Evolutionary conservation across 2,329 filamentous ascomycete genomes (phyloP), one percentile per base, ranked within the genome.

Genomic region (Bipolaris bicolor): DNA sequence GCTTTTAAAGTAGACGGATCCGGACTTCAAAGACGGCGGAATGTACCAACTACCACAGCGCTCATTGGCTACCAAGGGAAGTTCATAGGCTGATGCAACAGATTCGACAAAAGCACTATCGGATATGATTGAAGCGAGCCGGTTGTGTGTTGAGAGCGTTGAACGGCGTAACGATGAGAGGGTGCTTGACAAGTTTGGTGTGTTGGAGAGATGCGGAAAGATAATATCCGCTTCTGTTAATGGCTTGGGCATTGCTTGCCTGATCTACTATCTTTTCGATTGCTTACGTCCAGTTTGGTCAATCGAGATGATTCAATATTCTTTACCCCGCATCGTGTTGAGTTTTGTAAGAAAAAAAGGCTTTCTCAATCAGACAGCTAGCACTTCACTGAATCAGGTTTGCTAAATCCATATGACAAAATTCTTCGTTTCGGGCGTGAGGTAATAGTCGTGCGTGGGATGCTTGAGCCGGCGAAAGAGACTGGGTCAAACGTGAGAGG

Each of bases 31-130:
- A 7, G 76, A 76, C 0, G 88, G 88, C 2, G 79, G 77, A 24
- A 98, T 90, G 75, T 98, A 98, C 95, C 95, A 99, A 77, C 91
- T 94, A 0, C 95, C 95, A 75, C 95, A 98, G 58, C 95, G 86
- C 80, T 98, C 93, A 72, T 99, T 99, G 29, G 94, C 92, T 13
- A 98, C 82, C 1, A 98, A 80, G 0, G 92, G 92, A 1, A 94
- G 80, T 3, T 69, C 63, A 64, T 82, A 86, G 0, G 82, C 80
- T 1, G 76, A 73, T 1, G 85, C 83, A 0, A 92, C 88, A 7
- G 80, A 73, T 22, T 79, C 75, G 20, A 95, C 90, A 74, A 97
- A 98, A 1, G 75, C 75, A 7, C 92, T 88, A 76, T 98, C 95
- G 26, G 83, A 79, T 58, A 83, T 80, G 74, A 98, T 94, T 26